Conservation (phyloP, 2,329 filamentous ascomycete genomes). For the Coniochaeta ligniaria region DNA sequence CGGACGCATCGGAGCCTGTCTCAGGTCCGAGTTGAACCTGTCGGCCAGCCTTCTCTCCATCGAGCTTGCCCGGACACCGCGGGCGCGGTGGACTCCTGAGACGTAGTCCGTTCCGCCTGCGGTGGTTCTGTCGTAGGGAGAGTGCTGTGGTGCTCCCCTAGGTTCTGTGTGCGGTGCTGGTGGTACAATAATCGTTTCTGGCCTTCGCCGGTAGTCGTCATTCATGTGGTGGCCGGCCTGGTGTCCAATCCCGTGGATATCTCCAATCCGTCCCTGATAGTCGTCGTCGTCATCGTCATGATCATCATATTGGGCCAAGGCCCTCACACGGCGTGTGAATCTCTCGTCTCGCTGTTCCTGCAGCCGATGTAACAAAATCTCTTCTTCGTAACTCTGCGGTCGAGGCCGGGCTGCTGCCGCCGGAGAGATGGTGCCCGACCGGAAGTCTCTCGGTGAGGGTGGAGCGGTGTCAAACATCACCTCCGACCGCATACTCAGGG, state of each 20-base stretch:
- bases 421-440: constrained; percentile 10
- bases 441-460: constrained; percentile 23
- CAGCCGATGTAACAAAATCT: constrained; percentile 34
- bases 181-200: constrained; percentile 28
- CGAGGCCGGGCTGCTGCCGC: constrained; percentile 16
- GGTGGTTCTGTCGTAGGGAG: constrained; percentile 25
- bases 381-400: constrained; percentile 36
- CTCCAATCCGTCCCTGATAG: constrained; percentile 27
- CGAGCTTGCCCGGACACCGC: constrained; percentile 32
- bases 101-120: constrained; percentile 32
- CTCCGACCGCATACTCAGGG: neutral
- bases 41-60: constrained; percentile 44
- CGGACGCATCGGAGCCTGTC: constrained; percentile 20
- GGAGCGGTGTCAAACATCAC: constrained; percentile 12
- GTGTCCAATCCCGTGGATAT: constrained; percentile 39
- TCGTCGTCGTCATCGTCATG: constrained; percentile 30
- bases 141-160: constrained; percentile 9
- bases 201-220: constrained; percentile 43
- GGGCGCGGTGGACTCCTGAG: constrained; percentile 32
- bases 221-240: constrained; percentile 52
- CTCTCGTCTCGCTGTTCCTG: constrained; percentile 41
- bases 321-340: constrained; percentile 26
- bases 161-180: constrained; percentile 15
- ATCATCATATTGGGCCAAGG: constrained; percentile 24
- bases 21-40: constrained; percentile 37